Evolutionary conservation across 306 rosid genomes (phyloP), one percentile per base, ranked within the genome.

Genomic region (Cicer yamashitae): DNA sequence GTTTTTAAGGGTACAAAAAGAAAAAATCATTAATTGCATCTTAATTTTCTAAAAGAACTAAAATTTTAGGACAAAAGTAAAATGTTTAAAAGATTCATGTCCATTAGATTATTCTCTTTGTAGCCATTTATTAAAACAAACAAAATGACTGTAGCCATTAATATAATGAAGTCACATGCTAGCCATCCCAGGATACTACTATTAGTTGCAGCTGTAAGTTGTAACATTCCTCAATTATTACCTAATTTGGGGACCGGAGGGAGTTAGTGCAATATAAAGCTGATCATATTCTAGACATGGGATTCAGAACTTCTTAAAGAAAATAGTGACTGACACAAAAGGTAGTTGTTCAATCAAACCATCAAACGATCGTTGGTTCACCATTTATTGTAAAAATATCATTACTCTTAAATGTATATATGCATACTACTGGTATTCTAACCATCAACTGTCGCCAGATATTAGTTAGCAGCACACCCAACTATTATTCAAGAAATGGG

Each of bases 361-460:
- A 81, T 54, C 62, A 71, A 65, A 63, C 12, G 53, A 81, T 54
- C 34, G 57, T 50, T 53, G 48, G 59, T 48, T 34, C 25, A 44
- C 22, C 57, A 30, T 20, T 62, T 44, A 17, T 10, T 52, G 45
- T 3, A 25, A 15, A 50, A 22, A 41, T 37, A 61, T 11, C 60
- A 44, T 51, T 39, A 63, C 69, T 69, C 59, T 39, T 11, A 63
- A 46, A 25, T 13, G 58, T 15, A 25, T 13, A 46, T 15, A 59
- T 57, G 38, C 53, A 51, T 67, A 72, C 46, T 15, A 30, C 18
- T n/a, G 51, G 59, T 64, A 77, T 64, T 71, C 75, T 76, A 67
- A 48, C 69, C 59, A 57, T 58, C 48, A 60, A 34, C 66, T 60
- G 20, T 60, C 44, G 6, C 44, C 6, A 6, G 43, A 60, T 11